Evolutionary conservation across 179 eudicot species (phyloP).

Genomic region (Sideroxylon spinosum): DNA sequence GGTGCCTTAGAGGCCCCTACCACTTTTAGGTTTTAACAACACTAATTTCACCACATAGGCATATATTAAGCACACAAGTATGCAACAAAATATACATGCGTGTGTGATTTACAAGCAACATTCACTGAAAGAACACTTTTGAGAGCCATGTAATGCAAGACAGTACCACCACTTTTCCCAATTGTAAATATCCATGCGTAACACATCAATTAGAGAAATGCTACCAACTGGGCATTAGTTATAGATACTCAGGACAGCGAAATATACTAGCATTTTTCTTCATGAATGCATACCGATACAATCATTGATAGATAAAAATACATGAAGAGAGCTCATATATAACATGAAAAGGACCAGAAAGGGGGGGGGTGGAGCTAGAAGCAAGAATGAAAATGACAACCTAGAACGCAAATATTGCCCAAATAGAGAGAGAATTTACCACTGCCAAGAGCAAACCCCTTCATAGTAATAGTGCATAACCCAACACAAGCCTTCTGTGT

Average conservation of each 20-base stretch:
- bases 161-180: background rate
- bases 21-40: too few relatives aligned
- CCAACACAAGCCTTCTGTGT: constrained; percentile 94
- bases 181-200: background rate
- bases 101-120: constrained; percentile 1
- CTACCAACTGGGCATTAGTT: background rate
- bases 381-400: background rate
- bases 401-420: background rate
- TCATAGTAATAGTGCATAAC: constrained; percentile 98
- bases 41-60: background rate
- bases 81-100: background rate
- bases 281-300: background rate
- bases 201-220: background rate
- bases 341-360: background rate
- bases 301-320: background rate
- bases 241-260: background rate
- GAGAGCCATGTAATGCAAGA: background rate
- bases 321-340: background rate
- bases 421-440: constrained; percentile 37
- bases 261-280: background rate
- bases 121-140: background rate
- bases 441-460: constrained; percentile 97
- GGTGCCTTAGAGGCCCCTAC: too few relatives aligned
- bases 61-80: background rate
- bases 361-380: background rate